These are phyloP conservation scores for Aspergillus transmontanensis DNA, from an alignment of 2,329 filamentous ascomycete species.

Conservation along the genomic window DNA sequence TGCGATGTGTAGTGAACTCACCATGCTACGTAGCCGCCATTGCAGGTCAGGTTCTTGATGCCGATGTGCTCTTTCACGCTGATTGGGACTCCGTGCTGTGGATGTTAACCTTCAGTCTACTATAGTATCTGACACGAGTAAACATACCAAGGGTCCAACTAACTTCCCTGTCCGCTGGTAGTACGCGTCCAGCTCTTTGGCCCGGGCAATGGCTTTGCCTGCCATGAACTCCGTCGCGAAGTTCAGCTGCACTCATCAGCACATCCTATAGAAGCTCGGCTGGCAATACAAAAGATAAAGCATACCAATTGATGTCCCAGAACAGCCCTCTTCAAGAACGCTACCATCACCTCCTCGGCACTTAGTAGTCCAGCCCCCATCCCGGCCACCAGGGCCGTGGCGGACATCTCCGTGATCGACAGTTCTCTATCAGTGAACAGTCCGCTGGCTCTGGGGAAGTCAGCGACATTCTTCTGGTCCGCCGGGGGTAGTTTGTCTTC, in stretches of 20 bases:
- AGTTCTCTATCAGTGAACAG: slow-evolving; percentile 54
- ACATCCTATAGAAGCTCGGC: neutral
- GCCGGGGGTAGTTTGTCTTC: slow-evolving; percentile 29
- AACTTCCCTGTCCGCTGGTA: slow-evolving; percentile 42
- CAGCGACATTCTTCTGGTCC: slow-evolving; percentile 31
- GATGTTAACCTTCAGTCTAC: neutral
- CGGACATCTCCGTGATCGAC: slow-evolving; percentile 52
- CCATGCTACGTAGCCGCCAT: slow-evolving; percentile 41
- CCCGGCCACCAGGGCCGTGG: slow-evolving; percentile 29
- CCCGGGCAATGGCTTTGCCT: slow-evolving; percentile 36
- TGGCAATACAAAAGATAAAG: no score
- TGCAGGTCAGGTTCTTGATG: slow-evolving; percentile 51
- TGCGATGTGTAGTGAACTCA: slow-evolving; percentile 11
- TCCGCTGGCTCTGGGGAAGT: slow-evolving; percentile 46
- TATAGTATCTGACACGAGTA: neutral
- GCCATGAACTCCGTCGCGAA: slow-evolving; percentile 43
- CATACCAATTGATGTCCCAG: slow-evolving; percentile 35
- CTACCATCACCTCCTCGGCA: slow-evolving; percentile 36
- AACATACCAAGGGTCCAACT: slow-evolving; percentile 49
- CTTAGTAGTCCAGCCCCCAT: slow-evolving; percentile 32
- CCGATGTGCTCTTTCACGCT: slow-evolving; percentile 65
- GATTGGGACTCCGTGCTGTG: slow-evolving; percentile 56
- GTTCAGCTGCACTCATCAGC: slow-evolving; percentile 27
- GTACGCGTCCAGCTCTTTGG: slow-evolving; percentile 36
- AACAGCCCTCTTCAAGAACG: slow-evolving; percentile 37